Evolutionary conservation across 371 early-diverging fungal species (phyloP).

Genomic region (Mortierella sp.): DNA sequence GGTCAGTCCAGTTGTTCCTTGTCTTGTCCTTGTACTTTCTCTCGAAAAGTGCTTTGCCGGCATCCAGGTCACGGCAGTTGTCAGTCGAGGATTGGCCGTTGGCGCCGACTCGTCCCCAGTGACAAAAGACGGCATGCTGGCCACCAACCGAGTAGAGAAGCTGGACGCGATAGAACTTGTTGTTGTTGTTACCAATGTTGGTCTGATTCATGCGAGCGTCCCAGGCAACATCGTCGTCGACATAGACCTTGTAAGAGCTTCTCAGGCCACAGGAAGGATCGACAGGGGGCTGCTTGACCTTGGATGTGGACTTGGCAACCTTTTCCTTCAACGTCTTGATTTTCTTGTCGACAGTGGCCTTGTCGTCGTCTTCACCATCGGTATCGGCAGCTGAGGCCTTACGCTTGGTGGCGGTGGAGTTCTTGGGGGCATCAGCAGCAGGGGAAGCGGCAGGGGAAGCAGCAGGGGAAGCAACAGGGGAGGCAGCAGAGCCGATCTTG

Average conservation of each 20-base stretch:
- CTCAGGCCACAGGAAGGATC: constrained; percentile 35
- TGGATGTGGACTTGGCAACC: constrained; percentile 32
- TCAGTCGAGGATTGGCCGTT: constrained; percentile 56
- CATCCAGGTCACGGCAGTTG: constrained; percentile 13
- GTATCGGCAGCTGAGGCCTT: constrained; percentile 24
- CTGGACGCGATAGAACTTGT: constrained; percentile 78
- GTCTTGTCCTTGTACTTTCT: constrained; percentile 74
- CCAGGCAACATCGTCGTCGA: constrained; percentile 61
- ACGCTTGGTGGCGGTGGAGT: constrained; percentile 29
- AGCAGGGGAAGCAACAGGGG: constrained; percentile 15
- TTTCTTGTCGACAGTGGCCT: constrained; percentile 43
- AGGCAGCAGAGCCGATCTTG: not conserved
- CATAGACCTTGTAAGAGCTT: constrained; percentile 49
- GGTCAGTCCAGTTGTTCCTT: constrained; percentile 66
- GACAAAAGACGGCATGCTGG: constrained; percentile 40
- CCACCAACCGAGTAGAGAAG: constrained; percentile 52
- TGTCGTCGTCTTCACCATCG: constrained; percentile 25
- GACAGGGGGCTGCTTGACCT: constrained; percentile 61
- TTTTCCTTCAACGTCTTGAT: constrained; percentile 45
- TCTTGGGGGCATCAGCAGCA: constrained; percentile 1
- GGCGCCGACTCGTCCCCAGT: constrained; percentile 77
- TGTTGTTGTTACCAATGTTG: constrained; percentile 72
- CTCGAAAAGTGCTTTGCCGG: constrained; percentile 60
- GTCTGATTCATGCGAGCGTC: constrained; percentile 77
- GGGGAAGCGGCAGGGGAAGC: constrained; percentile 14